phyloP scores from a whole-genome alignment of 306 rosid species.

The Quercus alba region DNA sequence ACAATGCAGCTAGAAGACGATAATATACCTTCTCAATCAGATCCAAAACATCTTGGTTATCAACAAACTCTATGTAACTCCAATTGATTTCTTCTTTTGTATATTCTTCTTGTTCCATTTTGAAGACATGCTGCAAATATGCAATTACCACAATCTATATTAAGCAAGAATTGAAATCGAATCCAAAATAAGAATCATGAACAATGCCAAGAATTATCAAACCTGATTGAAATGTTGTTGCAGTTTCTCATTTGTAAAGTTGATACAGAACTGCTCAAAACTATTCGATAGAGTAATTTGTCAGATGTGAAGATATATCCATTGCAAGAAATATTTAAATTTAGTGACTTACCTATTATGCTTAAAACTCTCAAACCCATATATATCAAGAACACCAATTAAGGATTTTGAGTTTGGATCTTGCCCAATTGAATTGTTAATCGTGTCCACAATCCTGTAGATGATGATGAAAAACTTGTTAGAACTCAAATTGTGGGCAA shows the following conservation, averaged over 20 bases:
- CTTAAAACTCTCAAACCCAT: conserved; percentile 98
- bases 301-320: conserved; percentile 33
- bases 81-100: conserved; percentile 94
- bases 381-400: conserved; percentile 99
- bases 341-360: conserved; percentile 72
- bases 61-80: conserved; percentile 99
- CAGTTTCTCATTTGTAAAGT: conserved; percentile 97
- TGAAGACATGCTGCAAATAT: conserved; percentile 87
- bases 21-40: conserved; percentile 83
- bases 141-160: conserved; percentile 20
- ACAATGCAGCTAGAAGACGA: conserved; percentile 23
- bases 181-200: conserved; percentile 14
- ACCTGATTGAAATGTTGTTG: conserved; percentile 99
- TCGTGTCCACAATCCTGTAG: conserved; percentile 94
- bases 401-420: conserved; percentile 91
- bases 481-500: conserved; percentile 28
- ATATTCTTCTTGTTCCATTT: conserved; percentile 99
- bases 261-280: conserved; percentile 99
- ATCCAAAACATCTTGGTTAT: conserved; percentile 98
- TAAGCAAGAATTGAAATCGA: conserved; percentile 1
- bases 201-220: conserved; percentile 24
- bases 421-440: conserved; percentile 93
- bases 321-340: conserved; percentile 20
- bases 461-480: conserved; percentile 16
- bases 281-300: conserved; percentile 35